phyloP scores from a whole-genome alignment of 2,329 filamentous ascomycete genomes.

The Cercospora canescens region DNA sequence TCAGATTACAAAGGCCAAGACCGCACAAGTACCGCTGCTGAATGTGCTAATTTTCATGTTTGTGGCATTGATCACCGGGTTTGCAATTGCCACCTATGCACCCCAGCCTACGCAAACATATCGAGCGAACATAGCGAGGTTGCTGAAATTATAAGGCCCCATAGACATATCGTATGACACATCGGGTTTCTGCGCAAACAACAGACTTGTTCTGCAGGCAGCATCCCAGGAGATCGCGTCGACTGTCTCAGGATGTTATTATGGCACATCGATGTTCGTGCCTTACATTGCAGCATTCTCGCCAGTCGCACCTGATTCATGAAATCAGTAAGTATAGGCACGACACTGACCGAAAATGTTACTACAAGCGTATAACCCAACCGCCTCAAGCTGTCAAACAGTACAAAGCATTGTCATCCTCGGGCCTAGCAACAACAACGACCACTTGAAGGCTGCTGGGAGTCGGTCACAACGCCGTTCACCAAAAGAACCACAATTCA shows the following conservation, averaged over 20 bases:
- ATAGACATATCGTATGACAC: background rate
- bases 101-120: conserved; percentile 1
- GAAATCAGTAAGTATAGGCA: no score
- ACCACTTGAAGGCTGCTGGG: background rate
- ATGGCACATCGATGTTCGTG: no score
- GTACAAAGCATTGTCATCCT: background rate
- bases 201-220: no score
- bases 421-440: background rate
- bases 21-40: conserved; percentile 12
- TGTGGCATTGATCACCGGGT: conserved; percentile 18
- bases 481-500: background rate
- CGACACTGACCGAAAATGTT: background rate
- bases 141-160: background rate
- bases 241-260: no score
- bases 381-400: background rate
- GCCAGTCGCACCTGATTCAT: no score
- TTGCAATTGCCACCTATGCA: conserved; percentile 14
- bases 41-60: conserved; percentile 19
- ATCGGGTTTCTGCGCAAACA: no score
- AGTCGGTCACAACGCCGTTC: background rate
- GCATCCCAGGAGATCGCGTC: no score
- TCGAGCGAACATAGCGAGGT: background rate
- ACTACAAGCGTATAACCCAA: background rate
- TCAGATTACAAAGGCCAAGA: conserved; percentile 17
- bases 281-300: no score